Base-by-base conservation (phyloP, 2,329 filamentous ascomycete genomes). In the Ramichloridium luteum region DNA sequence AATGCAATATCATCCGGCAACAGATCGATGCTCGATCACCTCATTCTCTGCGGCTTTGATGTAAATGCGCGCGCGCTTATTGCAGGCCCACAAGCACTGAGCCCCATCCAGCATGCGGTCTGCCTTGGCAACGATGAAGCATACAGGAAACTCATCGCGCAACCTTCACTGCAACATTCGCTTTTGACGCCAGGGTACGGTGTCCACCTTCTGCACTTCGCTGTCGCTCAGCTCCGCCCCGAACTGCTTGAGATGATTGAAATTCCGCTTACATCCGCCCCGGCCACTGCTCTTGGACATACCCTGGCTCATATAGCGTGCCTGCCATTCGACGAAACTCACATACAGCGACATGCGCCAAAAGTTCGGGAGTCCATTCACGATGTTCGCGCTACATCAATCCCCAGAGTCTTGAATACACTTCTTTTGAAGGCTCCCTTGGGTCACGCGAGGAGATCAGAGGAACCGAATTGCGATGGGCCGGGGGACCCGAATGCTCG, bases 161-260 rank as follows among this genome's bases (percentile, higher is more conserved):
- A 33, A 16, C 27, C 22, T n/a, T 4, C n/a, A 12, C 5, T 29
- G 4, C 16, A 31, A 2, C 6, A 13, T 8, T 16, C 15, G 14
- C 14, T 31, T 15, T 6, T 27, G 22, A 34, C 31, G 3, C 27
- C 31, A 10, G 31, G 31, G 5, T 34, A 11, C 23, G 12, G 18
- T 13, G 16, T 31, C 12, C 16, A 37, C 15, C 23, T 26, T 4
- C 22, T 37, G 10, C 35, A 31, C 27, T 28, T 37, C n/a, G 35
- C 35, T 11, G 17, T 15, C 14, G 35, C 35, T 9, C 20, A 22
- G 10, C 27, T 37, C 4, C 8, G 20, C 2, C 12, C 18, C 10
- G 31, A 34, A 5, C 10, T 37, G 5, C 10, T 34, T 8, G 31
- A 20, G 5, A 16, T 29, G 12, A 29, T 18, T 9, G 30, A 14